These are phyloP conservation scores for Nothophaeocryptopus gaeumannii DNA, from an alignment of 2,329 filamentous ascomycete genomes.

Conservation along the genomic window DNA sequence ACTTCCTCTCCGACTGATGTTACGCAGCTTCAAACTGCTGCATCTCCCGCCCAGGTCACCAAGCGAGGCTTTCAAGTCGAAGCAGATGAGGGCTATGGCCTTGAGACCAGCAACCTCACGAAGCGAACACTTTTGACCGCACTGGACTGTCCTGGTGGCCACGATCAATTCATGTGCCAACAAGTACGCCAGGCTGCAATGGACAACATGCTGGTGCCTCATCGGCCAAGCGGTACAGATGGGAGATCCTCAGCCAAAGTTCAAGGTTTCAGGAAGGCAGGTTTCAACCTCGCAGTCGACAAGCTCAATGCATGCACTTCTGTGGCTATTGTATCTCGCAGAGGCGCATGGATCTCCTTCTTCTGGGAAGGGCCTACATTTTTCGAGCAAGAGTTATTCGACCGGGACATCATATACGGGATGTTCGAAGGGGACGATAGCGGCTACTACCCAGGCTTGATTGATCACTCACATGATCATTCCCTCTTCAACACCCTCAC, in stretches of 20 bases:
- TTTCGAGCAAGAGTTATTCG: neutral
- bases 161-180: constrained; percentile 4
- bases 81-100: neutral
- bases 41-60: neutral
- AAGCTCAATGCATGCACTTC: constrained; percentile 10
- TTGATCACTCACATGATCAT: neutral
- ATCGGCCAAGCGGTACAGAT: neutral
- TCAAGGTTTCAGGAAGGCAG: neutral
- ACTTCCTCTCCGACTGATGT: neutral
- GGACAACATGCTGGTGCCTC: neutral
- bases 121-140: constrained; percentile 2
- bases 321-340: constrained; percentile 6
- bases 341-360: constrained; percentile 10
- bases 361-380: constrained; percentile 10
- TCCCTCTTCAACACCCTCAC: constrained; percentile 9
- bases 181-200: neutral
- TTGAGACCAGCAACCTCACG: neutral
- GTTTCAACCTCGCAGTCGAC: constrained; percentile 7
- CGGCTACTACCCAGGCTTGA: constrained; percentile 8
- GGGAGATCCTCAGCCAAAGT: constrained; percentile 10
- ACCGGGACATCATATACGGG: constrained; percentile 6
- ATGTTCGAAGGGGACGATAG: constrained; percentile 13
- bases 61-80: neutral
- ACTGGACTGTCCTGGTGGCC: constrained; percentile 1
- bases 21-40: neutral